Conservation (phyloP, 352 stramenopile species). For the Pythium phragmiticola region DNA sequence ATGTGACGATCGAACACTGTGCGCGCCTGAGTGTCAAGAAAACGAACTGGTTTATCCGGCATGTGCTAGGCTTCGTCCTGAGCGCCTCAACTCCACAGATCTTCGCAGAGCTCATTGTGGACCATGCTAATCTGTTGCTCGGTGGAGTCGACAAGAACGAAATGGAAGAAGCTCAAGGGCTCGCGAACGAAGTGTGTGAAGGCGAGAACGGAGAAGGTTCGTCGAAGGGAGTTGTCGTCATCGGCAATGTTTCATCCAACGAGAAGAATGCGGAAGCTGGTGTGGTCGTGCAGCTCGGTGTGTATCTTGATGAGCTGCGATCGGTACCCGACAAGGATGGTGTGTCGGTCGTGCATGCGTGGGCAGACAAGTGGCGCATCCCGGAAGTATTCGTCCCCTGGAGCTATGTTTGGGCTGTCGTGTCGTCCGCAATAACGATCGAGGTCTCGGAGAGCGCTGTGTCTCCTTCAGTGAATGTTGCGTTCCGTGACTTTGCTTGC, state of each 20-base stretch:
- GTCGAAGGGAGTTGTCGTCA: conserved; percentile 12
- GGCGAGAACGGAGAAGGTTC: conserved; percentile 1
- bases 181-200: neutral
- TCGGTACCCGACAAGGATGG: conserved; percentile 3
- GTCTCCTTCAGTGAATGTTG: neutral
- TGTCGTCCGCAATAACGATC: conserved; percentile 7
- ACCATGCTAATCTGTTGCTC: conserved; percentile 54
- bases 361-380: conserved; percentile 44
- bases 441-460: neutral
- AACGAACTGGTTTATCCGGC: conserved; percentile 72
- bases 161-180: conserved; percentile 20
- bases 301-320: conserved; percentile 22
- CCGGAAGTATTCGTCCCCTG: conserved; percentile 31
- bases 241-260: conserved; percentile 14
- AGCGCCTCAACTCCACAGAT: neutral
- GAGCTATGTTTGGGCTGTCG: conserved; percentile 43
- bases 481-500: conserved; percentile 15
- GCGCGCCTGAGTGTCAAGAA: conserved; percentile 56
- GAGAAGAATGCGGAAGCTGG: conserved; percentile 29
- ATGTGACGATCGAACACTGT: conserved; percentile 16
- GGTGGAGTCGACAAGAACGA: conserved; percentile 34
- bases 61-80: conserved; percentile 60
- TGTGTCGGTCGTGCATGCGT: conserved; percentile 42
- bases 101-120: conserved; percentile 32
- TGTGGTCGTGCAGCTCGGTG: conserved; percentile 25